These are phyloP conservation scores for Kodamaea derodonti DNA, from an alignment of 1,139 yeast genomes.

Conservation along the genomic window DNA sequence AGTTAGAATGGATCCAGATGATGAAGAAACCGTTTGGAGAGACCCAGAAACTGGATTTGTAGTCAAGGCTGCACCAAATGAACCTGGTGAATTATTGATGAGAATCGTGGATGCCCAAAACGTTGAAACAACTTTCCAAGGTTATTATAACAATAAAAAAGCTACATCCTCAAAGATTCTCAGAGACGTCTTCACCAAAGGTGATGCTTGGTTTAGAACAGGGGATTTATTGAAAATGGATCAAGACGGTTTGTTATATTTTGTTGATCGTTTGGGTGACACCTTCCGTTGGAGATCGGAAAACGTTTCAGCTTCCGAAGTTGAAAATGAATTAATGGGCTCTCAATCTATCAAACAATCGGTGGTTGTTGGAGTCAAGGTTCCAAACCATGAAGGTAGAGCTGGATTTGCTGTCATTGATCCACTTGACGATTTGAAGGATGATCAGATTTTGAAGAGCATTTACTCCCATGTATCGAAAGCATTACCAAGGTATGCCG, in stretches of 20 bases:
- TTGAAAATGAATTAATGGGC: constrained; percentile 71
- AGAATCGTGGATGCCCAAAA: constrained; percentile 61
- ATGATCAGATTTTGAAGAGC: constrained; percentile 26
- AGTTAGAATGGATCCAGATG: constrained; percentile 78
- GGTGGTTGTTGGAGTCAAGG: constrained; percentile 85
- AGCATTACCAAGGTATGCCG: constrained; percentile 79
- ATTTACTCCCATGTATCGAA: constrained; percentile 33
- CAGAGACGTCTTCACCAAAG: constrained; percentile 70
- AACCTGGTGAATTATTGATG: constrained; percentile 89
- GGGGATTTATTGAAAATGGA: constrained; percentile 82
- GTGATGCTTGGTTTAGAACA: constrained; percentile 89
- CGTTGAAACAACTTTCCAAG: constrained; percentile 77
- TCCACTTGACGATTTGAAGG: constrained; percentile 35
- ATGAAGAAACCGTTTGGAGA: constrained; percentile 67
- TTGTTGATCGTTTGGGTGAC: constrained; percentile 92
- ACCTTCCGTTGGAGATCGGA: constrained; percentile 97
- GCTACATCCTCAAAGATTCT: constrained; percentile 78
- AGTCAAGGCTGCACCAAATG: constrained; percentile 37
- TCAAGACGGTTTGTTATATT: constrained; percentile 66
- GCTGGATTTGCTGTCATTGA: constrained; percentile 87
- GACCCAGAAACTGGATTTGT: constrained; percentile 66
- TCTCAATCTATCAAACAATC: constrained; percentile 54
- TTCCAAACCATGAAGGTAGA: constrained; percentile 90
- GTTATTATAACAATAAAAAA: constrained; percentile 75
- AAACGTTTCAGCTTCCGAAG: constrained; percentile 91